Conservation (phyloP, 371 early-diverging fungal genomes). For the Choanephora cucurbitarum region DNA sequence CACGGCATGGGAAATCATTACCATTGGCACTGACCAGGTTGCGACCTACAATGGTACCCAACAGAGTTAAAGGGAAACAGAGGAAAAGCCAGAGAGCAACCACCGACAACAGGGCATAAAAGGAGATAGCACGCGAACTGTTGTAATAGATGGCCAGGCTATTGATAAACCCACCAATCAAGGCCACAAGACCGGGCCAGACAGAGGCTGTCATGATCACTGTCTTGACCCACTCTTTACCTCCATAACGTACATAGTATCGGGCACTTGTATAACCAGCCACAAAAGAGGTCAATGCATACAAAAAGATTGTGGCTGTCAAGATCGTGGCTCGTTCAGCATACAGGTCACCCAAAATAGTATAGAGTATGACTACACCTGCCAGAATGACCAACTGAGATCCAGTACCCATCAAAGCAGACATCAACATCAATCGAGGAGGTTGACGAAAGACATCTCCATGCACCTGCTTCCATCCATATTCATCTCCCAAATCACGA, state of each 20-base stretch:
- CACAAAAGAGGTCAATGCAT: constrained; percentile 74
- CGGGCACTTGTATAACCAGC: constrained; percentile 73
- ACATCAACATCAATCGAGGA: constrained; percentile 64
- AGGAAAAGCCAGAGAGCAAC: constrained; percentile 76
- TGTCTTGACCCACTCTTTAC: constrained; percentile 72
- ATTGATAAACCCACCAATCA: constrained; percentile 68
- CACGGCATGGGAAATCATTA: constrained; percentile 77
- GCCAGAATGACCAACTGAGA: constrained; percentile 67
- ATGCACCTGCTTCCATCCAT: constrained; percentile 91
- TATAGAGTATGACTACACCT: constrained; percentile 68
- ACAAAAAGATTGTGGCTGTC: constrained; percentile 78
- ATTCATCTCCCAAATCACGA: constrained; percentile 83
- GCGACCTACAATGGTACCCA: constrained; percentile 77
- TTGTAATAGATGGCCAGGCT: constrained; percentile 74
- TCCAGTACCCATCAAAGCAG: constrained; percentile 76
- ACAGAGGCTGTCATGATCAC: constrained; percentile 72
- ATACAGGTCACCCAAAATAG: constrained; percentile 74
- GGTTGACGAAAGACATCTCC: constrained; percentile 89
- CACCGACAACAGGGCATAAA: constrained; percentile 71
- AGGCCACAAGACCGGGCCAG: constrained; percentile 68
- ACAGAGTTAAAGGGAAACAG: constrained; percentile 74
- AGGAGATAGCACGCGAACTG: constrained; percentile 81
- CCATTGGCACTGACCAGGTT: constrained; percentile 65
- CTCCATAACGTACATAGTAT: constrained; percentile 74
- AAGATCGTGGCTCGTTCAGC: constrained; percentile 80